These are phyloP conservation scores for Penicillium subrubescens DNA, from an alignment of 495 filamentous ascomycete genomes.

Conservation along the genomic window DNA sequence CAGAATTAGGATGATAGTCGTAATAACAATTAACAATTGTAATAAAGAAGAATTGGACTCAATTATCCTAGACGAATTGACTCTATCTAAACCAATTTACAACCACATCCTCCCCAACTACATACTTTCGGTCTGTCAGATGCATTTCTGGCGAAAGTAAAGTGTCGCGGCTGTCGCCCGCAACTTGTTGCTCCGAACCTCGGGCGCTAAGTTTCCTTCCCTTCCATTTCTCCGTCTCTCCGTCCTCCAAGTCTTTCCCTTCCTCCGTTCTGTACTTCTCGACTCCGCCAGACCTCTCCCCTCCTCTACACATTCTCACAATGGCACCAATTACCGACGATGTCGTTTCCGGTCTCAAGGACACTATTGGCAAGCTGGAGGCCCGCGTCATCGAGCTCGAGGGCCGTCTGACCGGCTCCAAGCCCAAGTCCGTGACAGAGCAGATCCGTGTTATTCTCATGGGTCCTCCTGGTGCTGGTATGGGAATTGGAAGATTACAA, in stretches of 20 bases:
- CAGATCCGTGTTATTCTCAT: constrained; percentile 94
- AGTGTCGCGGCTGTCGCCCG: not conserved
- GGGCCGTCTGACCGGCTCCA: constrained; percentile 56
- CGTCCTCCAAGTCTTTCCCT: constrained; percentile 25
- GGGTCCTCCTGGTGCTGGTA: constrained; percentile 96
- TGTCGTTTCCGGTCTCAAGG: constrained; percentile 69
- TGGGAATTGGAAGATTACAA: constrained; percentile 13
- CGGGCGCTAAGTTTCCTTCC: constrained; percentile 36
- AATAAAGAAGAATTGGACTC: not conserved
- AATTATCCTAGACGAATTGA: not conserved
- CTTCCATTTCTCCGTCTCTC: constrained; percentile 42
- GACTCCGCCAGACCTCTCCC: constrained; percentile 21
- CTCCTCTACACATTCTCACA: constrained; percentile 34
- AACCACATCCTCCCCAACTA: not conserved
- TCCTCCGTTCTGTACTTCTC: constrained; percentile 20
- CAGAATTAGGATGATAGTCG: not conserved
- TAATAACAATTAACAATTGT: not conserved
- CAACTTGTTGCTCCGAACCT: constrained; percentile 30
- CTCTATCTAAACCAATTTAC: not conserved
- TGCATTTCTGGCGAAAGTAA: not conserved
- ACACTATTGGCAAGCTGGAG: constrained; percentile 82
- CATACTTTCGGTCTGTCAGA: not conserved
- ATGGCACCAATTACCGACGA: constrained; percentile 89
- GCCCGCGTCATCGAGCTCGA: constrained; percentile 79
- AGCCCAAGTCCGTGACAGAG: constrained; percentile 52